Conservation (phyloP, 768 basidiomycete genomes). For the Obba rivulosa region DNA sequence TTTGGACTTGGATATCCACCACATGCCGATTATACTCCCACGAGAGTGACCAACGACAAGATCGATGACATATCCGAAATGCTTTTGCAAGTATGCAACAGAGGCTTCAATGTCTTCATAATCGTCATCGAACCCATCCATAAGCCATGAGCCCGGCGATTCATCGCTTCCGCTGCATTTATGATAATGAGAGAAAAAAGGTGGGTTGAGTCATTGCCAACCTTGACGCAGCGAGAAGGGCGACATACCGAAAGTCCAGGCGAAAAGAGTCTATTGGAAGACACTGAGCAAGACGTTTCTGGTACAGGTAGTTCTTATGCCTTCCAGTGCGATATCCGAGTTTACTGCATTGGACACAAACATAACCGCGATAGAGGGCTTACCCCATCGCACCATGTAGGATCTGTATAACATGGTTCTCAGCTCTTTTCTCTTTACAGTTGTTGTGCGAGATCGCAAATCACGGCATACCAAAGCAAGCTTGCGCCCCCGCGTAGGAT, state of each 20-base stretch:
- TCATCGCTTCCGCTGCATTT: slow-evolving; percentile 78
- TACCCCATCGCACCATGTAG: slow-evolving; percentile 79
- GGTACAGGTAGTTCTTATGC: slow-evolving; percentile 83
- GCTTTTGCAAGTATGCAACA: slow-evolving; percentile 51
- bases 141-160: slow-evolving; percentile 59
- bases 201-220: background rate
- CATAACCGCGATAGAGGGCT: no score
- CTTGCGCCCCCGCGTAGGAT: slow-evolving; percentile 50
- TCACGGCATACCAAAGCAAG: slow-evolving; percentile 54
- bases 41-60: slow-evolving; percentile 76
- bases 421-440: no score
- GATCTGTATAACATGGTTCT: slow-evolving; percentile 41
- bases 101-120: slow-evolving; percentile 62
- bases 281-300: slow-evolving; percentile 58
- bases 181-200: no score
- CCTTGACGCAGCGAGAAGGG: background rate
- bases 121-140: slow-evolving; percentile 46
- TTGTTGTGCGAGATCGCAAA: no score
- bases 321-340: slow-evolving; percentile 30
- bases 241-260: slow-evolving; percentile 76
- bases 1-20: slow-evolving; percentile 60
- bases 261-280: slow-evolving; percentile 78
- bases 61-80: slow-evolving; percentile 64
- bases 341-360: no score
- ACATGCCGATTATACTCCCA: slow-evolving; percentile 60